Conservation (phyloP, 306 rosid species). For the Rosa multiflora region DNA sequence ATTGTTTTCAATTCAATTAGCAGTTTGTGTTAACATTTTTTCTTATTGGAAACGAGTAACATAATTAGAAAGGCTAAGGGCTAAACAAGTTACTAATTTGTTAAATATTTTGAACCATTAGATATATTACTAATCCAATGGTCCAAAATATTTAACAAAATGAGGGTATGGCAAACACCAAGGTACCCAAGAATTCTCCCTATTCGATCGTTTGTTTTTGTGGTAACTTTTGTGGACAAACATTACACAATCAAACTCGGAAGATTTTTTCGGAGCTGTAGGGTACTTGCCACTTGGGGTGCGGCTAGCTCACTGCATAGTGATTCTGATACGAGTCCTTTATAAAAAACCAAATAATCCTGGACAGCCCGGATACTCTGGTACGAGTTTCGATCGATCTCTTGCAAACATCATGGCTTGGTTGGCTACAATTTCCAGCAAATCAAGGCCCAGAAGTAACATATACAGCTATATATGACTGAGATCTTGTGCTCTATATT, state of each 20-base stretch:
- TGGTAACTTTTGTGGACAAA: too few species aligned
- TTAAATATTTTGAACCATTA: too few species aligned
- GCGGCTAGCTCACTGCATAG: neutral
- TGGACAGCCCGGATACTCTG: neutral
- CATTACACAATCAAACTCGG: too few species aligned
- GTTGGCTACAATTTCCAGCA: slow-evolving; percentile 1
- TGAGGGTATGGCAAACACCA: too few species aligned
- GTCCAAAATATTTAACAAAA: too few species aligned
- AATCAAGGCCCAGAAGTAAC: neutral
- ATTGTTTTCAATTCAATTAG: too few species aligned
- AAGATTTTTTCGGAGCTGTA: neutral
- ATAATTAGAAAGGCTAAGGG: too few species aligned
- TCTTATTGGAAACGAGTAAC: too few species aligned
- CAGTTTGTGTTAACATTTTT: too few species aligned
- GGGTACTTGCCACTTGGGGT: neutral
- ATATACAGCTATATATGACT: neutral
- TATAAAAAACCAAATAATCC: neutral
- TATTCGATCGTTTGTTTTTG: neutral
- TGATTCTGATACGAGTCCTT: neutral
- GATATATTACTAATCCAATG: too few species aligned
- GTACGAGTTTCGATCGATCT: neutral
- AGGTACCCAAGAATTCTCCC: too few species aligned
- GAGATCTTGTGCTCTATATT: neutral
- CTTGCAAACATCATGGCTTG: neutral
- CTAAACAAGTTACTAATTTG: too few species aligned